A percentile compares a stretch with the other conserved stretches of the same genome.
These are phyloP conservation scores for Parathielavia hyrcaniae DNA, from an alignment of 495 filamentous ascomycete species.

Conservation along the genomic window DNA sequence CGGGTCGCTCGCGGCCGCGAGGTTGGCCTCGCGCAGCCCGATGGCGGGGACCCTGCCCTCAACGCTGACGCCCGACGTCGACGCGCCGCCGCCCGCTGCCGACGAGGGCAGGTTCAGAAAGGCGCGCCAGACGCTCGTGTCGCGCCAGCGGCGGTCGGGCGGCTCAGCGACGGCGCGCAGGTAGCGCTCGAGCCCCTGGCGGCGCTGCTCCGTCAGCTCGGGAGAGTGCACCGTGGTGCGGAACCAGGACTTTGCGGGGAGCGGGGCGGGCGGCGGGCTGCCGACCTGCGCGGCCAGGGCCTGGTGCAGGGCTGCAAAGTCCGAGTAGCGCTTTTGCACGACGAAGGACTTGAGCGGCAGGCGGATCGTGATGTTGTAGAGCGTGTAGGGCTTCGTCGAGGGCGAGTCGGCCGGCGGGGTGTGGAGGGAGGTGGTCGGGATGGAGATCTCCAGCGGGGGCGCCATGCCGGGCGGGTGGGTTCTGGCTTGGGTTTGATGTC, in stretches of 20 bases:
- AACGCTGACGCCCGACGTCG: slow-evolving; percentile 45
- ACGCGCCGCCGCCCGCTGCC: not conserved
- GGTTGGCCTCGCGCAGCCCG: slow-evolving; percentile 29
- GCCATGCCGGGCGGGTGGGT: slow-evolving; percentile 49
- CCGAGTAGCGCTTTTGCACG: slow-evolving; percentile 89
- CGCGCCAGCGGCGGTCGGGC: slow-evolving; percentile 78
- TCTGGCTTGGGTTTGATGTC: not conserved
- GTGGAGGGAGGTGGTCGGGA: slow-evolving; percentile 65
- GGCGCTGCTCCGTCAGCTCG: slow-evolving; percentile 72
- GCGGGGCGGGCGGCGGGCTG: slow-evolving; percentile 51
- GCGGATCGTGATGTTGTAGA: slow-evolving; percentile 86
- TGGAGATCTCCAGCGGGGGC: slow-evolving; percentile 70
- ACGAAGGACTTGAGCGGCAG: slow-evolving; percentile 82
- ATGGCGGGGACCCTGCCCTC: slow-evolving; percentile 37
- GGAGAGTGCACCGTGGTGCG: slow-evolving; percentile 68
- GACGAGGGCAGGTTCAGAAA: slow-evolving; percentile 76
- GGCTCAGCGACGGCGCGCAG: slow-evolving; percentile 70
- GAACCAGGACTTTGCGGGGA: slow-evolving; percentile 84
- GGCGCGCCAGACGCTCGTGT: slow-evolving; percentile 70
- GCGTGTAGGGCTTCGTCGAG: slow-evolving; percentile 65
- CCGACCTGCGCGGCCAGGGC: slow-evolving; percentile 59
- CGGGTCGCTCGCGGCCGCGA: slow-evolving; percentile 60
- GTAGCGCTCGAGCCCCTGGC: slow-evolving; percentile 70
- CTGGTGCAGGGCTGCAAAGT: slow-evolving; percentile 75
- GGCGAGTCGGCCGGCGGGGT: slow-evolving; percentile 34